Evolutionary conservation across 805 yeast species (phyloP).

Genomic region (Yamadazyma olivae): DNA sequence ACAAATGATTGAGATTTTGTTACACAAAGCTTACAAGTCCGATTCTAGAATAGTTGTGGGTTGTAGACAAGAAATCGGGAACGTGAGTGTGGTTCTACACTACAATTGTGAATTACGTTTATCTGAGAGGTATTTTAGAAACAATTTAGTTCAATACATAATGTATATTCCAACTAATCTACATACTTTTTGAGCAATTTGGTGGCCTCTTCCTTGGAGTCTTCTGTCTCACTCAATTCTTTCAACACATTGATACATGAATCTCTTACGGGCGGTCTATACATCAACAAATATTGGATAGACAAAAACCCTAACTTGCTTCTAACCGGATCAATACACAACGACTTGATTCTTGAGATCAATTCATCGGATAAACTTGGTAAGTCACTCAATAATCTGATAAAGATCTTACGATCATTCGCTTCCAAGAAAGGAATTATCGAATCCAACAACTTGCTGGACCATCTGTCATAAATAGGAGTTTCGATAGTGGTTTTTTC

Average conservation of each 20-base stretch:
- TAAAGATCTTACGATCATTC: constrained; percentile 73
- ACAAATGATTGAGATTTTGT: too few relatives aligned
- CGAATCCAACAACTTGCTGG: constrained; percentile 68
- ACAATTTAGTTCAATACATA: too few relatives aligned
- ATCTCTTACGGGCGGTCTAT: constrained; percentile 78
- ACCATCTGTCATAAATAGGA: constrained; percentile 65
- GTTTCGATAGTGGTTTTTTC: constrained; percentile 24
- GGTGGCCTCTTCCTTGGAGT: constrained; percentile 44
- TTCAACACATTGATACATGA: constrained; percentile 48
- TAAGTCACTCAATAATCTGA: constrained; percentile 81
- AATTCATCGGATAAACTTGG: constrained; percentile 69
- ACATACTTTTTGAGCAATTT: constrained; percentile 46
- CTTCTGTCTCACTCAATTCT: constrained; percentile 44
- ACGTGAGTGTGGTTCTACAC: too few relatives aligned
- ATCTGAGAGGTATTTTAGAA: too few relatives aligned
- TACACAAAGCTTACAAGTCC: too few relatives aligned
- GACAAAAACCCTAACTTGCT: constrained; percentile 78
- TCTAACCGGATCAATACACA: constrained; percentile 85
- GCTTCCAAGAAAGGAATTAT: constrained; percentile 83
- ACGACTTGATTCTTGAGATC: constrained; percentile 61
- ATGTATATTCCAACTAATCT: too few relatives aligned
- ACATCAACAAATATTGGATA: constrained; percentile 79
- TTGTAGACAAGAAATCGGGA: too few relatives aligned
- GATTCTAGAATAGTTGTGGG: too few relatives aligned
- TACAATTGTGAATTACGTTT: too few relatives aligned